Conservation (phyloP, 192 early-diverging fungal genomes). For the Entomortierella beljakovae region DNA sequence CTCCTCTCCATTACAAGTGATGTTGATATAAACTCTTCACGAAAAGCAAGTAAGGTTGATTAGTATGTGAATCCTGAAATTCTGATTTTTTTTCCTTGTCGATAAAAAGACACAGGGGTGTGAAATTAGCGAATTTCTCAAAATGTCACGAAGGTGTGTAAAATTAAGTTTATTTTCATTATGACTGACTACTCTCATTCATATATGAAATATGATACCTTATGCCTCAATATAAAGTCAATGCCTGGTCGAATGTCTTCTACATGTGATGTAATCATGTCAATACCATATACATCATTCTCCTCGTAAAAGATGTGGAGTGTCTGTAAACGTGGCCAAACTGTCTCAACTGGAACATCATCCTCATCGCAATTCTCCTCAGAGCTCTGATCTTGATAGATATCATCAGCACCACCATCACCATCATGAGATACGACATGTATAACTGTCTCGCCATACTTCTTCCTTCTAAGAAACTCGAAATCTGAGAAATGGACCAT, state of each 20-base stretch:
- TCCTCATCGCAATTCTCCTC: not conserved
- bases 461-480: slow-evolving; percentile 3
- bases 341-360: slow-evolving; percentile 3
- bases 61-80: no score
- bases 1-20: no score
- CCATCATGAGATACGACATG: not conserved
- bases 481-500: slow-evolving; percentile 1
- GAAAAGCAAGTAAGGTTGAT: no score
- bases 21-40: no score
- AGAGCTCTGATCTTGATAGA: not conserved
- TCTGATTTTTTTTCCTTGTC: no score
- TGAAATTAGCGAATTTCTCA: no score
- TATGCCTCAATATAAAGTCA: no score
- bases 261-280: not conserved
- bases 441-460: not conserved
- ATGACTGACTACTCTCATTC: no score
- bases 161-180: no score
- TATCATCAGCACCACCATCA: not conserved
- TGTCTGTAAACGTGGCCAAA: slow-evolving; percentile 25
- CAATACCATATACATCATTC: not conserved
- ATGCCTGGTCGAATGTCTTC: slow-evolving; percentile 16
- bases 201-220: no score
- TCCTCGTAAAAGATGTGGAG: slow-evolving; percentile 6
- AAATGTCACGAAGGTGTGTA: no score
- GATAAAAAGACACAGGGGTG: no score